Evolutionary conservation across 1,139 yeast genomes (phyloP).

Genomic region (Suhomyces coccinellae): DNA sequence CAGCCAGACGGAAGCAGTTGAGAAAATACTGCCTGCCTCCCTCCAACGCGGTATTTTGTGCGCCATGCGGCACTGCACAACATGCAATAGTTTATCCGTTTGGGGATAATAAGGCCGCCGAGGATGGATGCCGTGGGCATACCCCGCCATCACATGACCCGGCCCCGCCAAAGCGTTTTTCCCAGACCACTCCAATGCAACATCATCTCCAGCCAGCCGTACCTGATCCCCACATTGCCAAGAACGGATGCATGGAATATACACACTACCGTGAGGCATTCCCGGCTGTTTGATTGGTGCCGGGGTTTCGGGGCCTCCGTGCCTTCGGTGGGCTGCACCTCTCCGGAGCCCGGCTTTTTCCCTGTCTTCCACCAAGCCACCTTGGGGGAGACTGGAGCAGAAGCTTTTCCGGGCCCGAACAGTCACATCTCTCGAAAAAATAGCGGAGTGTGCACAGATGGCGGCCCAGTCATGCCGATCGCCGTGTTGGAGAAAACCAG

Average conservation of each 20-base stretch:
- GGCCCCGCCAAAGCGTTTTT: not conserved
- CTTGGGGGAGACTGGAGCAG: no score
- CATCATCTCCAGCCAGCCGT: not conserved
- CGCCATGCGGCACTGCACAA: not conserved
- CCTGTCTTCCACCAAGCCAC: no score
- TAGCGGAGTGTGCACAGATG: no score
- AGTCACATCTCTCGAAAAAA: no score
- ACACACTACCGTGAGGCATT: no score
- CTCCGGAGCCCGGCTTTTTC: no score
- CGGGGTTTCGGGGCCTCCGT: no score
- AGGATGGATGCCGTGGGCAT: not conserved
- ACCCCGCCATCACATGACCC: not conserved
- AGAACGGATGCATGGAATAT: no score
- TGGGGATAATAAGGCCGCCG: not conserved
- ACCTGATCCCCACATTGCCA: not conserved
- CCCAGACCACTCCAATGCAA: not conserved
- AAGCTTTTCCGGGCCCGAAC: no score
- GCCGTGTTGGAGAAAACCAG: not conserved
- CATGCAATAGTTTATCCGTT: not conserved
- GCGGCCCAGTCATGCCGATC: not conserved
- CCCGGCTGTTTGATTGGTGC: no score
- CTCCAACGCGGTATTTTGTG: not conserved
- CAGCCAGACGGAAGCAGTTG: not conserved
- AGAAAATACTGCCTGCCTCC: not conserved
- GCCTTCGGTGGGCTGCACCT: no score